Conservation (phyloP, 1,284 basidiomycete species). For the Erythrobasidium hasegawianum region DNA sequence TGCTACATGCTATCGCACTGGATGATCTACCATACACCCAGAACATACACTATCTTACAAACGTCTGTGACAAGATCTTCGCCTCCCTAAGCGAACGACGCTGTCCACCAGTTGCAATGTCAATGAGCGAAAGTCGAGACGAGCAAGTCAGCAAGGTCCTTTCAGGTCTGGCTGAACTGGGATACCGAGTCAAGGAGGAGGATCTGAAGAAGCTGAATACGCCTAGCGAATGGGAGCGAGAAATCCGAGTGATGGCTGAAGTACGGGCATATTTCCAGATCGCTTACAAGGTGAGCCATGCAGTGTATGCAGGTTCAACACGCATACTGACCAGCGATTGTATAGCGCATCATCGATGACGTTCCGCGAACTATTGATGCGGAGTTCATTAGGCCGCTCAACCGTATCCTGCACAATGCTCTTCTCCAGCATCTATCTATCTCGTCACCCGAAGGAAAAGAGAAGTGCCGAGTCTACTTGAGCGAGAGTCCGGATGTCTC, state of each 20-base stretch:
- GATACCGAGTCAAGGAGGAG: slow-evolving; percentile 48
- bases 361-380: background rate
- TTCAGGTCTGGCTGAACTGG: slow-evolving; percentile 48
- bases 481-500: background rate
- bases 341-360: too few relatives aligned
- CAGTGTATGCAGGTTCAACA: too few relatives aligned
- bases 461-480: background rate
- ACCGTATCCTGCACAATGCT: background rate
- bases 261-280: slow-evolving; percentile 65
- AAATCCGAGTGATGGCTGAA: slow-evolving; percentile 63
- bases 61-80: slow-evolving; percentile 61
- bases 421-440: background rate
- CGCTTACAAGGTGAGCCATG: slow-evolving; percentile 56
- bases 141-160: slow-evolving; percentile 45
- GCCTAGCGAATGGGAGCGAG: slow-evolving; percentile 57
- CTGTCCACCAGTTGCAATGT: slow-evolving; percentile 31
- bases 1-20: slow-evolving; percentile 51
- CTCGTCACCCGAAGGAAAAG: background rate
- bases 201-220: slow-evolving; percentile 55
- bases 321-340: too few relatives aligned
- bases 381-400: background rate
- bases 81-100: slow-evolving; percentile 52
- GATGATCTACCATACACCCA: slow-evolving; percentile 58
- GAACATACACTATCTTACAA: slow-evolving; percentile 59
- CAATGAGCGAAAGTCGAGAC: slow-evolving; percentile 5